Percentiles rank a stretch among this genome's conserved stretches.
Conservation (phyloP, 257 asterid species). For the Rehmannia glutinosa region DNA sequence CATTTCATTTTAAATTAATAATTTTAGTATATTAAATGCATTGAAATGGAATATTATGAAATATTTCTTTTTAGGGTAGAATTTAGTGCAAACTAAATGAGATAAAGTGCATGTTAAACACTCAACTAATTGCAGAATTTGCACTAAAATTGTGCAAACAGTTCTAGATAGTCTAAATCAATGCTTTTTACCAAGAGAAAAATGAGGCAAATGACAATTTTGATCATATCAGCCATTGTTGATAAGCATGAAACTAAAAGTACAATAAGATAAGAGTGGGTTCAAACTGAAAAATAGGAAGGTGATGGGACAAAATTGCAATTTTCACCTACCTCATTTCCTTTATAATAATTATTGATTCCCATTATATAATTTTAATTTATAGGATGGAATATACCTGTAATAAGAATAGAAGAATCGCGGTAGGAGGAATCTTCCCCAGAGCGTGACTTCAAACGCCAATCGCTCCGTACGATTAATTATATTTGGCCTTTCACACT, state of each 20-base stretch:
- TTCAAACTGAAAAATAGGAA: neutral
- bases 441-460: conserved; percentile 15
- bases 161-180: too few relatives aligned
- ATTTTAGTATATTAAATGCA: too few relatives aligned
- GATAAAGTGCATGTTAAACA: too few relatives aligned
- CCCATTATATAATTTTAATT: too few relatives aligned
- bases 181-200: neutral
- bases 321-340: neutral
- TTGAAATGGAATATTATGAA: too few relatives aligned
- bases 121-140: too few relatives aligned
- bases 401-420: conserved; percentile 16
- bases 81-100: too few relatives aligned
- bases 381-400: conserved; percentile 21
- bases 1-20: too few relatives aligned
- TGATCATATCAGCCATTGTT: neutral
- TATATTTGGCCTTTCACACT: conserved; percentile 6
- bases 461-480: neutral
- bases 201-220: too few relatives aligned
- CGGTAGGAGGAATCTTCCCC: conserved; percentile 3
- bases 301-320: neutral
- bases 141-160: too few relatives aligned
- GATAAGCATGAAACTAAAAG: neutral
- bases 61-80: too few relatives aligned
- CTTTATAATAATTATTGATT: neutral
- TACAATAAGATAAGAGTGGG: neutral